Percentiles rank a stretch among this genome's conserved stretches.
These are phyloP conservation scores for Penicillium glabrum DNA, from an alignment of 2,329 filamentous ascomycete genomes.

Conservation along the genomic window DNA sequence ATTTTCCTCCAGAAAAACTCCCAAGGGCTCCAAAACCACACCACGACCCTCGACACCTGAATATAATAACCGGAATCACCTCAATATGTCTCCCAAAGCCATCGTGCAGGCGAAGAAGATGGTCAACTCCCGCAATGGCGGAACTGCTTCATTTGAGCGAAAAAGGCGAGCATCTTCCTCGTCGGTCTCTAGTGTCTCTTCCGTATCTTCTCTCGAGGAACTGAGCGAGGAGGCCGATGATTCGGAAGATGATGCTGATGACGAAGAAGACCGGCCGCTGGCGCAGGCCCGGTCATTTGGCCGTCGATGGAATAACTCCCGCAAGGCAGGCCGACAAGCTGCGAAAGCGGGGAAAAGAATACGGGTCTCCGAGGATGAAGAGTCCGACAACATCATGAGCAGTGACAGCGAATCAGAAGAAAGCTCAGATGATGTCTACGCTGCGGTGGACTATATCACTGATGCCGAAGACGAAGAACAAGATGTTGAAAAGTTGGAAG, in stretches of 20 bases:
- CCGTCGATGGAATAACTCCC: constrained; percentile 31
- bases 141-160: constrained; percentile 23
- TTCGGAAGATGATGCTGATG: constrained; percentile 42
- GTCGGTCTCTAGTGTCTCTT: constrained; percentile 40
- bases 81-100: constrained; percentile 22
- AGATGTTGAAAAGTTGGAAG: constrained; percentile 75
- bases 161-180: constrained; percentile 38
- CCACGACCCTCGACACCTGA: constrained; percentile 25
- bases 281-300: constrained; percentile 45
- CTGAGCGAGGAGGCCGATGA: constrained; percentile 38
- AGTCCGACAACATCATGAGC: constrained; percentile 29
- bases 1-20: constrained; percentile 29
- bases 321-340: constrained; percentile 43
- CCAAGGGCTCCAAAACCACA: constrained; percentile 26
- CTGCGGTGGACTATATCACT: constrained; percentile 74
- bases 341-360: constrained; percentile 30
- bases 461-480: constrained; percentile 79
- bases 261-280: constrained; percentile 45
- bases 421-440: constrained; percentile 69
- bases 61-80: constrained; percentile 21
- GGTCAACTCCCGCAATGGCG: constrained; percentile 24
- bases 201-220: constrained; percentile 36
- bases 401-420: constrained; percentile 35
- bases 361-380: constrained; percentile 36
- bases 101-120: constrained; percentile 25